Base-by-base conservation (phyloP, 345 rosid genomes). In the Eucalyptus polybractea region DNA sequence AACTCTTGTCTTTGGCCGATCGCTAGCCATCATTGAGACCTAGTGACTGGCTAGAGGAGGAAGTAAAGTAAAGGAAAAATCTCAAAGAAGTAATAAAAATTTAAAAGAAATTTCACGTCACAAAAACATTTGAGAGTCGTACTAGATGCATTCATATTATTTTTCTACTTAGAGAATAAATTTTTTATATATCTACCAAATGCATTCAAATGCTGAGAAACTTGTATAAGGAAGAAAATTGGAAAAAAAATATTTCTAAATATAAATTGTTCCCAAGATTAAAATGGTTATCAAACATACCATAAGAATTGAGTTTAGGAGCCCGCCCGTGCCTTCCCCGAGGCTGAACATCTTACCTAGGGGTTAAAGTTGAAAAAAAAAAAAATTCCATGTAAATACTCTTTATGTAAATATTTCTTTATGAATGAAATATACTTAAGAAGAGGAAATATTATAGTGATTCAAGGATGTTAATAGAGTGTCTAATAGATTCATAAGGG, bases 141-240 rank as follows among this genome's bases (percentile, higher is more conserved):
- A 53, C 0, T 0, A 21, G 0, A 53, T 0, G 0, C 0, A 53
- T 53, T 21, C 10, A 21, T 53, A 3, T 53, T 53, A 0, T 53
- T 19, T 53, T 53, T 53, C 5, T 53, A 53, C 0, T 53, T 53
- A 53, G 0, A 0, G 25, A 53, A 53, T 53, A 53, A 0, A 19
- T 1, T 1, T 3, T 3, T 19, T 19, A 7, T 3, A 3, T 0
- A 53, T 53, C 5, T 53, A 53, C 10, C 10, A 21, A 19, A 53
- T 53, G 58, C 2, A 0, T 53, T 53, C 58, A 53, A 53, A 53
- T 4, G 5, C 0, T 53, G 58, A 53, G 58, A 53, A 53, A 21
- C 10, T 21, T 53, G 25, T 21, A 53, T 21, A 53, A 53, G 58
- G 25, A 53, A 53, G 2, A 53, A 53, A 53, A 5, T 53, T 53